These are phyloP conservation scores for Tympanopsis confertula DNA, from an alignment of 2,329 filamentous ascomycete genomes.

Conservation along the genomic window DNA sequence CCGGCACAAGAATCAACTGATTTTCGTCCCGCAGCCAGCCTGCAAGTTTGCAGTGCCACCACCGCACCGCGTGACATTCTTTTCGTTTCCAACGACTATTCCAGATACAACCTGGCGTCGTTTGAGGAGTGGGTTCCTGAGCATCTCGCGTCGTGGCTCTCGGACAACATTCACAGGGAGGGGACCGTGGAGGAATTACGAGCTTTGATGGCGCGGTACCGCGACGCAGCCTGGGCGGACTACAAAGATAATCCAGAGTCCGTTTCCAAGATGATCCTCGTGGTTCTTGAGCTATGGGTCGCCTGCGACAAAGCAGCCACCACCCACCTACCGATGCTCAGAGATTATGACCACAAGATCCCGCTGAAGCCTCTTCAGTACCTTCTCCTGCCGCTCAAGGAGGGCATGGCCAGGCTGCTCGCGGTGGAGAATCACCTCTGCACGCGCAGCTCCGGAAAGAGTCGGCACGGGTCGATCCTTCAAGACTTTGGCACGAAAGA, in stretches of 20 bases:
- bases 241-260: slow-evolving; percentile 31
- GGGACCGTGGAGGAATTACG: slow-evolving; percentile 16
- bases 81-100: slow-evolving; percentile 2
- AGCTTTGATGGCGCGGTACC: slow-evolving; percentile 19
- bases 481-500: slow-evolving; percentile 14
- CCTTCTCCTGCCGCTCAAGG: slow-evolving; percentile 28
- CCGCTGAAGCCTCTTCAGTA: slow-evolving; percentile 22
- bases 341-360: slow-evolving; percentile 33
- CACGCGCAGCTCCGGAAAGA: slow-evolving; percentile 12
- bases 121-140: slow-evolving; percentile 37
- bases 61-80: neutral
- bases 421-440: slow-evolving; percentile 34
- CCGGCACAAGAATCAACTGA: neutral
- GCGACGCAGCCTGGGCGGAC: slow-evolving; percentile 6
- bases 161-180: slow-evolving; percentile 7
- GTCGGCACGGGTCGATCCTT: slow-evolving; percentile 18
- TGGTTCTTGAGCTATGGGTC: slow-evolving; percentile 44
- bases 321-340: slow-evolving; percentile 23
- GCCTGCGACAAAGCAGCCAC: slow-evolving; percentile 37
- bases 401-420: slow-evolving; percentile 31
- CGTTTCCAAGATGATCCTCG: slow-evolving; percentile 42
- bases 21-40: neutral
- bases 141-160: slow-evolving; percentile 25
- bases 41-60: too few species aligned
- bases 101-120: slow-evolving; percentile 13